These are phyloP conservation scores for Neospermospora avenae DNA, from an alignment of 2,329 filamentous ascomycete genomes.

Conservation along the genomic window DNA sequence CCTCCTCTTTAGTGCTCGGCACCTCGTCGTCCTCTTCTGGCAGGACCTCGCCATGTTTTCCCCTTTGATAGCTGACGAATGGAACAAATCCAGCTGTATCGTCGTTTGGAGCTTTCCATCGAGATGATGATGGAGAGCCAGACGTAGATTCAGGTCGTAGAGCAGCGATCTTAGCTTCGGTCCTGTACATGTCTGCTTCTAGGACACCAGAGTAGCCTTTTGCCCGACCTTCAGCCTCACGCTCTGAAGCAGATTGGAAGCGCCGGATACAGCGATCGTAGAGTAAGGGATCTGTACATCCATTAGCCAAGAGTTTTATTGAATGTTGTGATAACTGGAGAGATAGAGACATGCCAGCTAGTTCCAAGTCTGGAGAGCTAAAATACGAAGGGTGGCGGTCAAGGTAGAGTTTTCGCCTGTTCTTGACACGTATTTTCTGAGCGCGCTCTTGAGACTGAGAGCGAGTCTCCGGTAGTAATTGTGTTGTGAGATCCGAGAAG, in stretches of 20 bases:
- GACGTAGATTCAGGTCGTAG: constrained; percentile 15
- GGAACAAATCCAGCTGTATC: constrained; percentile 11
- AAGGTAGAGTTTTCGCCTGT: constrained; percentile 35
- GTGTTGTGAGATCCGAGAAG: background rate
- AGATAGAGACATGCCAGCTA: constrained; percentile 28
- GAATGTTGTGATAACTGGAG: background rate
- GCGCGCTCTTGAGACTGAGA: constrained; percentile 15
- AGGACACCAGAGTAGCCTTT: constrained; percentile 37
- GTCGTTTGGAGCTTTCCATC: background rate
- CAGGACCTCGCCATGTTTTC: constrained; percentile 29
- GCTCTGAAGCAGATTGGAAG: constrained; percentile 35
- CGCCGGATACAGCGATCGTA: constrained; percentile 36
- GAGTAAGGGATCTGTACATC: constrained; percentile 34
- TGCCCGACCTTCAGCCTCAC: constrained; percentile 35
- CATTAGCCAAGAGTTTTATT: constrained; percentile 12
- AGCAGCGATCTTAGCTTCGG: constrained; percentile 35
- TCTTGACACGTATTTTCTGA: constrained; percentile 32
- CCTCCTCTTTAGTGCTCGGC: constrained; percentile 34
- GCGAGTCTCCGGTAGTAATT: background rate
- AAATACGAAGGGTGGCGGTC: constrained; percentile 37
- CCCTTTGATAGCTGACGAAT: constrained; percentile 29
- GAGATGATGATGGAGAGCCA: background rate
- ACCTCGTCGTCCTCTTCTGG: constrained; percentile 34
- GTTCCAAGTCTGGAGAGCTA: constrained; percentile 34
- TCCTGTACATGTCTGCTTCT: constrained; percentile 37